phyloP scores from a whole-genome alignment of 192 early-diverging fungal species.

The Coemansia sp. region DNA sequence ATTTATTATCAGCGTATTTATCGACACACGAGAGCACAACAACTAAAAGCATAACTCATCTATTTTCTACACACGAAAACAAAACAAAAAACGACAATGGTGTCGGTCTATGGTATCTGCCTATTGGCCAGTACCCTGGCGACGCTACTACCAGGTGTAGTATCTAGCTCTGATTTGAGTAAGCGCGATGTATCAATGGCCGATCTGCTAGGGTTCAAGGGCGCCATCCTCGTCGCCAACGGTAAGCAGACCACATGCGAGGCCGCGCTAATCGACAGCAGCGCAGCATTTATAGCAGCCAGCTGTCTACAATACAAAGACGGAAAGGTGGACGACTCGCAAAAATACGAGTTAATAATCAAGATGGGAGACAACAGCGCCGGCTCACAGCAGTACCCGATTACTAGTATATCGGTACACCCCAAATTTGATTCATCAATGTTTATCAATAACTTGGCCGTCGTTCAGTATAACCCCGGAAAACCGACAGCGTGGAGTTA shows the following conservation, averaged over 20 bases:
- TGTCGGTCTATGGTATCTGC: conserved; percentile 2
- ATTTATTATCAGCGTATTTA: neutral
- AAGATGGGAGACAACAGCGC: conserved; percentile 22
- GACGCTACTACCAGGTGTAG: neutral
- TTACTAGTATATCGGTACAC: conserved; percentile 29
- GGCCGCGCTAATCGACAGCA: conserved; percentile 38
- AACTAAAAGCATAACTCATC: conserved; percentile 5
- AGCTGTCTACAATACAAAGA: conserved; percentile 32
- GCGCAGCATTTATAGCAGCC: conserved; percentile 39
- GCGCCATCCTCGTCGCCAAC: conserved; percentile 32
- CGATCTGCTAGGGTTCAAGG: conserved; percentile 15
- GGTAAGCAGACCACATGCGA: conserved; percentile 45
- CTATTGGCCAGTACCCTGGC: conserved; percentile 3
- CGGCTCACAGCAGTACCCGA: conserved; percentile 12
- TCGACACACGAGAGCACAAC: neutral
- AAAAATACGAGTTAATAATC: conserved; percentile 21
- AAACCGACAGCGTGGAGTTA: conserved; percentile 17
- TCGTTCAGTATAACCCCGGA: conserved; percentile 27
- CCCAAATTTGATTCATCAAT: conserved; percentile 19
- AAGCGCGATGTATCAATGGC: conserved; percentile 26
- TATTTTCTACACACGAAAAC: neutral
- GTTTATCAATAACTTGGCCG: conserved; percentile 42
- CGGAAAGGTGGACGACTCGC: conserved; percentile 9
- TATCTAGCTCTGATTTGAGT: neutral
- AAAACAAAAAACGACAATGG: conserved; percentile 9